A percentile compares a stretch with the other conserved stretches of the same genome.
phyloP scores from a whole-genome alignment of 352 stramenopile genomes.

The Phytophthora ramorum region DNA sequence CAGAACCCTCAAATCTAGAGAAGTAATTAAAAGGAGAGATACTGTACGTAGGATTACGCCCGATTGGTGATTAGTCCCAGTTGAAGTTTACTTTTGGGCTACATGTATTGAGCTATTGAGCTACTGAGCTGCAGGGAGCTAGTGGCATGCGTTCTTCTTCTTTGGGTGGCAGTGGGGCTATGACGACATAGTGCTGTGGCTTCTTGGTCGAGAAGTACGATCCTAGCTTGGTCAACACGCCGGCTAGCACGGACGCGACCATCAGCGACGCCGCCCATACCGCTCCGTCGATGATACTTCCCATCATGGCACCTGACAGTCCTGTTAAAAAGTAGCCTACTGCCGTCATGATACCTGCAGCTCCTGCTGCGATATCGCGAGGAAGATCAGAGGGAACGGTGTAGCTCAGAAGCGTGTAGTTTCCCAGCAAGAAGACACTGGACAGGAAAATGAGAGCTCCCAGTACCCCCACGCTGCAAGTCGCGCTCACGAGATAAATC shows the following conservation, averaged over 20 bases:
- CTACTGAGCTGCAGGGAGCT: no score
- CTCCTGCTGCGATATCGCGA: slow-evolving; percentile 59
- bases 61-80: slow-evolving; percentile 8
- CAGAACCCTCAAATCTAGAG: neutral
- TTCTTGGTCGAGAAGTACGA: slow-evolving; percentile 57
- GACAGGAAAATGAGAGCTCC: slow-evolving; percentile 56
- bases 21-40: neutral
- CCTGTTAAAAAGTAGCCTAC: slow-evolving; percentile 65
- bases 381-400: slow-evolving; percentile 69
- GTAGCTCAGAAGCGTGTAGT: slow-evolving; percentile 71
- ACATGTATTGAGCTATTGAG: no score
- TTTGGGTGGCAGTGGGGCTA: slow-evolving; percentile 44
- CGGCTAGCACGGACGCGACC: slow-evolving; percentile 51
- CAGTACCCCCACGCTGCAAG: slow-evolving; percentile 49
- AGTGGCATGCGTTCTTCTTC: slow-evolving; percentile 9
- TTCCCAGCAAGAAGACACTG: slow-evolving; percentile 67
- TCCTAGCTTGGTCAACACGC: slow-evolving; percentile 55
- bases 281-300: slow-evolving; percentile 45
- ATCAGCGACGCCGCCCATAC: slow-evolving; percentile 63
- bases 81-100: no score
- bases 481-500: slow-evolving; percentile 56
- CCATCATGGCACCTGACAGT: slow-evolving; percentile 43
- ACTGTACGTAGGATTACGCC: slow-evolving; percentile 14
- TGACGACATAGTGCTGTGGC: slow-evolving; percentile 38
- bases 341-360: slow-evolving; percentile 60